Base-by-base conservation (phyloP, 345 rosid species). In the Trapa bicornis region DNA sequence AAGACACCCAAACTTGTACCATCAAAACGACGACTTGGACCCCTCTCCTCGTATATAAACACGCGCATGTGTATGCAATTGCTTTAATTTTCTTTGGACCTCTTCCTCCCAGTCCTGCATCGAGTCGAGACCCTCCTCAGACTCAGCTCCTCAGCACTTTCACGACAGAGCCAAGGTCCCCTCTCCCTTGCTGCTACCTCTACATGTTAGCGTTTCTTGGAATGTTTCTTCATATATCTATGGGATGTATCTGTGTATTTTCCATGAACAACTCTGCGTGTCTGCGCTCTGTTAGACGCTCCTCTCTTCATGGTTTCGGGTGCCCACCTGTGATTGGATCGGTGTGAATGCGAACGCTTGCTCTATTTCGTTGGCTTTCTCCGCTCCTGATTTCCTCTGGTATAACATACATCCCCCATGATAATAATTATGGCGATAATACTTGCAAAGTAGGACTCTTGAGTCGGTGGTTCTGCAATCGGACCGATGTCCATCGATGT, bases 1-100 rank as follows among this genome's bases (percentile, higher is more conserved):
- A 22, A 22, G 29, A 22, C 29, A 22, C 29, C 29, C 29, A 22
- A 22, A 22, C 29, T 22, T 22, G 29, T 22, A 22, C 29, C 29
- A 22, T 22, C 29, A 57, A 57, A 29, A 57, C 36, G 61, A 57
- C 37, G 61, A 57, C 61, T 57, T 57, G 61, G 61, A 37, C 61
- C 61, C n/a, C 61, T 57, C 61, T 22, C 32, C 22, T 32, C 29
- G 32, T 57, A 57, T 57, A 57, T 37, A 22, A 3, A 5, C 10
- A 12, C 3, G 3, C 2, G 16, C n/a, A 53, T 57, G 29, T 57
- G 13, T 32, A 22, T 22, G 29, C 29, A 22, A 22, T 22, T 22
- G 29, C 29, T 22, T 22, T 22, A 22, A 57, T 57, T 29, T 6
- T 14, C 61, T 57, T 1, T 9, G 11, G 32, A 6, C n/a, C n/a